These are phyloP conservation scores for Onygena corvina DNA, from an alignment of 2,329 filamentous ascomycete species.

Conservation along the genomic window DNA sequence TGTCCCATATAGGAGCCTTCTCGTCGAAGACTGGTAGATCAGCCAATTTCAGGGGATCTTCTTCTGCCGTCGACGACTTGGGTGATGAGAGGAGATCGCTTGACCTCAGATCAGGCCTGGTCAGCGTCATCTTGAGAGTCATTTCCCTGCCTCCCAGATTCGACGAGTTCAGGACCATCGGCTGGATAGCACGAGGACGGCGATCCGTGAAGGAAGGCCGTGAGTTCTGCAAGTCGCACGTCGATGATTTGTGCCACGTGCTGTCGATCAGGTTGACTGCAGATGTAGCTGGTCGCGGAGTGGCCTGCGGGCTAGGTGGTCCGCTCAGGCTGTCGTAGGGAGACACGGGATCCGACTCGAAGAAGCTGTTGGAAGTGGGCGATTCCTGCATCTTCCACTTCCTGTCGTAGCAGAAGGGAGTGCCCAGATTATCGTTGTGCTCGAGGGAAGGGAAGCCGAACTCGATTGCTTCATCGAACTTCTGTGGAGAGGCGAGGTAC, in stretches of 20 bases:
- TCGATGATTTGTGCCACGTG: conserved; percentile 3
- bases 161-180: conserved; percentile 21
- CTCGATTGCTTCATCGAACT: conserved; percentile 89
- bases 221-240: neutral
- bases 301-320: neutral
- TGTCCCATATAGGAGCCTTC: conserved; percentile 33
- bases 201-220: conserved; percentile 11
- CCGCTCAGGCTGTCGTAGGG: neutral
- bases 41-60: conserved; percentile 45
- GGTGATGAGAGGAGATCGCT: conserved; percentile 16
- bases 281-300: conserved; percentile 11
- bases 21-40: conserved; percentile 39
- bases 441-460: conserved; percentile 65
- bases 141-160: conserved; percentile 62
- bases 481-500: conserved; percentile 78
- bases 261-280: neutral
- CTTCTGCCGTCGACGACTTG: conserved; percentile 36
- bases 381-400: conserved; percentile 36
- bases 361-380: conserved; percentile 15
- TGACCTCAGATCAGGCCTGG: conserved; percentile 65
- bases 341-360: neutral
- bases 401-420: conserved; percentile 16
- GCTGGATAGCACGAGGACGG: conserved; percentile 18
- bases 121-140: conserved; percentile 93
- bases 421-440: conserved; percentile 22